Evolutionary conservation across 192 early-diverging fungal species (phyloP).

Genomic region (Coemansia sp.): DNA sequence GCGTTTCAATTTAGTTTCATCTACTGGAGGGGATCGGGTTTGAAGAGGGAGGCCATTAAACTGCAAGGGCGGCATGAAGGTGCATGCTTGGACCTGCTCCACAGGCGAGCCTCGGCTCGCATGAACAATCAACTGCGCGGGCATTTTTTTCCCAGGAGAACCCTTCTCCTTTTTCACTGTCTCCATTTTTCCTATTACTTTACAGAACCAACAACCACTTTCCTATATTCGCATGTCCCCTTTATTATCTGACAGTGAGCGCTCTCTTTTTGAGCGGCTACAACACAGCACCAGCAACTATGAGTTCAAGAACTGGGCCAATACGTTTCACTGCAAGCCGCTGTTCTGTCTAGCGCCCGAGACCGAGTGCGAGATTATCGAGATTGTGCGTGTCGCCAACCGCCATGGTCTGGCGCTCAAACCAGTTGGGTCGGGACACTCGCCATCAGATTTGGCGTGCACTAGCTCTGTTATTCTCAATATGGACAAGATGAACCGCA

Average conservation of each 20-base stretch:
- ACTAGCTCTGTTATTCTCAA: slow-evolving; percentile 66
- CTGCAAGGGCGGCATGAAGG: too few species aligned
- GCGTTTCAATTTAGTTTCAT: too few species aligned
- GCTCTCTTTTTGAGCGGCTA: slow-evolving; percentile 19
- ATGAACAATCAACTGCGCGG: too few species aligned
- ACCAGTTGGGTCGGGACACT: slow-evolving; percentile 70
- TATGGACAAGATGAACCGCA: slow-evolving; percentile 61
- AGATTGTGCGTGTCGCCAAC: slow-evolving; percentile 49
- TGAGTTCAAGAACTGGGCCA: slow-evolving; percentile 68
- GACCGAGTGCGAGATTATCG: slow-evolving; percentile 61
- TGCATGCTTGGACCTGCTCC: too few species aligned
- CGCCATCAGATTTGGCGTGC: slow-evolving; percentile 72
- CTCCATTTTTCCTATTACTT: background rate
- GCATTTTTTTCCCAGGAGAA: too few species aligned
- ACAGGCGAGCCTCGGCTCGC: too few species aligned
- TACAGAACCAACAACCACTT: background rate
- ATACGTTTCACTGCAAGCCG: slow-evolving; percentile 60
- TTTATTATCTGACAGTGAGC: slow-evolving; percentile 11
- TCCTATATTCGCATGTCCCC: background rate
- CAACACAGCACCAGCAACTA: slow-evolving; percentile 8
- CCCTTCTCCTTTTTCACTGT: too few species aligned
- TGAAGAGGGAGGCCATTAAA: too few species aligned
- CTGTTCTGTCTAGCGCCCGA: slow-evolving; percentile 60
- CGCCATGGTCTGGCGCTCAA: slow-evolving; percentile 55
- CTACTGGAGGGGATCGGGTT: too few species aligned